These are phyloP conservation scores for Alternaria sp. DNA, from an alignment of 2,329 filamentous ascomycete species.

Conservation along the genomic window DNA sequence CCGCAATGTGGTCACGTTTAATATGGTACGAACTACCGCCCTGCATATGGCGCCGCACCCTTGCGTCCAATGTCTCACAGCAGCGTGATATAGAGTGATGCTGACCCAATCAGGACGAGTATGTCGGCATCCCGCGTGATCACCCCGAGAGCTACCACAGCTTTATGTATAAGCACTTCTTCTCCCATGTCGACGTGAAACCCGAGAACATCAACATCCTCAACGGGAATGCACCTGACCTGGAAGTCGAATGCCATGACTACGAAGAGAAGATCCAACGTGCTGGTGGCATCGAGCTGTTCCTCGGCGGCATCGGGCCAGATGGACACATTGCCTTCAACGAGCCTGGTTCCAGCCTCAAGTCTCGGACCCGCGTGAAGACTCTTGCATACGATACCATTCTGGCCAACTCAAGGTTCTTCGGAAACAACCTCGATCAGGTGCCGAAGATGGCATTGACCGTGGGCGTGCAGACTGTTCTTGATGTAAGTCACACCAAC, in stretches of 20 bases:
- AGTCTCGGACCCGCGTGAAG: slow-evolving; percentile 81
- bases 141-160: slow-evolving; percentile 87
- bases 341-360: slow-evolving; percentile 80
- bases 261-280: slow-evolving; percentile 80
- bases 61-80: slow-evolving; percentile 27
- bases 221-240: slow-evolving; percentile 77
- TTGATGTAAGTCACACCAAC: slow-evolving; percentile 60
- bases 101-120: slow-evolving; percentile 70
- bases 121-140: slow-evolving; percentile 81
- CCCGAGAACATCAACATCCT: slow-evolving; percentile 85
- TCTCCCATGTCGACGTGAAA: slow-evolving; percentile 81
- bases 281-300: slow-evolving; percentile 81
- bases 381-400: slow-evolving; percentile 88
- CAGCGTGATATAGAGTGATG: slow-evolving; percentile 16
- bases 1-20: slow-evolving; percentile 88
- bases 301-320: slow-evolving; percentile 82
- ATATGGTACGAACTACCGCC: slow-evolving; percentile 68
- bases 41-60: slow-evolving; percentile 16
- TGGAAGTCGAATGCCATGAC: slow-evolving; percentile 76
- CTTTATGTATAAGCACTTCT: slow-evolving; percentile 94
- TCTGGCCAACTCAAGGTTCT: slow-evolving; percentile 84
- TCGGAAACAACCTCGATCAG: slow-evolving; percentile 72
- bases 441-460: slow-evolving; percentile 85
- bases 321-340: slow-evolving; percentile 93
- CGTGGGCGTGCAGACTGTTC: slow-evolving; percentile 81